Evolutionary conservation across 495 filamentous ascomycete species (phyloP).

Genomic region (Barbatosphaeria neglecta): DNA sequence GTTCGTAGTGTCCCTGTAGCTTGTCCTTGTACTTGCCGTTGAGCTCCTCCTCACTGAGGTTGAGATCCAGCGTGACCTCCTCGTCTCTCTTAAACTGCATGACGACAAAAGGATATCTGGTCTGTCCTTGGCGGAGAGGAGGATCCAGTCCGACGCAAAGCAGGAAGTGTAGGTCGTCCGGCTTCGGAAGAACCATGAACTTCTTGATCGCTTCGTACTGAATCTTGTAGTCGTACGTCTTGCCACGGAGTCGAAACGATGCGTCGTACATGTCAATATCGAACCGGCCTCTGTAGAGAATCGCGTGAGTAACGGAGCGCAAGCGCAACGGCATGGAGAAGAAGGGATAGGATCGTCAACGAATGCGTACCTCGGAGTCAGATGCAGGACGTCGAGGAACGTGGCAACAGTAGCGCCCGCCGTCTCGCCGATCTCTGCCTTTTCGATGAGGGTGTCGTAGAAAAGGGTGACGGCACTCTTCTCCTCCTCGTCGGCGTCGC

Average conservation of each 20-base stretch:
- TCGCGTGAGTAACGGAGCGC: constrained; percentile 17
- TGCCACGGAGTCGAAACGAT: constrained; percentile 93
- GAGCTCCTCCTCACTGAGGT: constrained; percentile 83
- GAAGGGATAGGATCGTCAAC: too few relatives aligned
- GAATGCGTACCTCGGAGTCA: constrained; percentile 75
- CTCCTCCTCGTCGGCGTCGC: constrained; percentile 63
- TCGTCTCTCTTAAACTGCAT: constrained; percentile 99
- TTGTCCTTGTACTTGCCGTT: constrained; percentile 83
- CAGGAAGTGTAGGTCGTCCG: constrained; percentile 88
- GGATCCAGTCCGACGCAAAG: constrained; percentile 94
- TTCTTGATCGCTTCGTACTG: constrained; percentile 96
- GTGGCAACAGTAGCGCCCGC: constrained; percentile 95
- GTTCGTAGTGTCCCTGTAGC: constrained; percentile 77
- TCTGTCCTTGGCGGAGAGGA: constrained; percentile 93
- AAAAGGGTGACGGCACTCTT: constrained; percentile 91
- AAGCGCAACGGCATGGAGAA: neutral
- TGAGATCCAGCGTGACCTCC: constrained; percentile 91
- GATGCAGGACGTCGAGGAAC: constrained; percentile 92
- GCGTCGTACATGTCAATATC: constrained; percentile 99
- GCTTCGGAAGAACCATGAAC: constrained; percentile 95
- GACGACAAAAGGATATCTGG: constrained; percentile 94
- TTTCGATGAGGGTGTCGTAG: constrained; percentile 95
- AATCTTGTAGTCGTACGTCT: constrained; percentile 99
- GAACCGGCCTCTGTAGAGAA: constrained; percentile 82
- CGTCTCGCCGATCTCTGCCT: constrained; percentile 97